Evolutionary conservation across 352 stramenopile genomes (phyloP), one percentile per base, ranked within the genome.

Genomic region (Blastocystis sp.): DNA sequence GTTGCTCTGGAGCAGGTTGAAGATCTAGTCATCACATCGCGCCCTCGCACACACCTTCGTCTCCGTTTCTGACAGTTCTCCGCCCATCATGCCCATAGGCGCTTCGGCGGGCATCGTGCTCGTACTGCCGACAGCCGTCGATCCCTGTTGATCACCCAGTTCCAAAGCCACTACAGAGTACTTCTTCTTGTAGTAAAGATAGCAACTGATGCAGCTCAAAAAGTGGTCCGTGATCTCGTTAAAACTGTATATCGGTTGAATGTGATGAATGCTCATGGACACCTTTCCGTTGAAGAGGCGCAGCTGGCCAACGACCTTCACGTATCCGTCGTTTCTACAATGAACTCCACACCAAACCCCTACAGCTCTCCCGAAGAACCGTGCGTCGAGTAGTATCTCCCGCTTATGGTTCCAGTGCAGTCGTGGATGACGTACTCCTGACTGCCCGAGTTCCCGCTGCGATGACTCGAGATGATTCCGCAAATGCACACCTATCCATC

Each of bases 201-300:
- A 85, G 31, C 74, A 69, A 16, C 55, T 62, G 37, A 85, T 85
- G 35, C 41, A 51, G 33, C 26, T 51, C 24, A 85, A 29, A 50
- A 51, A 85, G 61, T 85, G 74, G 24, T n/a, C 35, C 33, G 74
- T 85, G n/a, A 85, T 50, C 66, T 85, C 74, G 37, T 85, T 62
- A 10, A 69, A 24, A 26, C 29, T 50, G 24, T 45, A 45, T 9
- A 85, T 37, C 10, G 74, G 74, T 9, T 67, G 41, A 33, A 41
- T 69, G 13, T 61, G 37, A 24, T 85, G 55, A 29, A 62, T 63
- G 26, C 41, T 70, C 12, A 85, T 26, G 21, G 45, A 55, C 45
- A 85, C 51, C n/a, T 41, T 61, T 31, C 50, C 29, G 24, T 69
- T 31, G 41, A 67, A 85, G n/a, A 59, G 24, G 24, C 60, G 55